Base-by-base conservation (phyloP, 768 basidiomycete genomes). In the Leccinum boreale region DNA sequence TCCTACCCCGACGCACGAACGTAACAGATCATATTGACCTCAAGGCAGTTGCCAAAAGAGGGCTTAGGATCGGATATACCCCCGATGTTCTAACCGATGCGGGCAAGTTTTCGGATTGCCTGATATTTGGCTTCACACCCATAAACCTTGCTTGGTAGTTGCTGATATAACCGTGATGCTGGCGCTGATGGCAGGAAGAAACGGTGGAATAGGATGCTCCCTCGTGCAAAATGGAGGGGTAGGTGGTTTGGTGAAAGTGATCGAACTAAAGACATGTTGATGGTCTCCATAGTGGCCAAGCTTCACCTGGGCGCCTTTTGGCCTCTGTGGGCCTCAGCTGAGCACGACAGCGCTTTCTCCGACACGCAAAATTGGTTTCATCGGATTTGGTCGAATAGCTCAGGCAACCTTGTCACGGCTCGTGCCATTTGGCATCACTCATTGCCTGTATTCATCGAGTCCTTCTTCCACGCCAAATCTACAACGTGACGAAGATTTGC, bases 381-480 rank as follows among this genome's bases (percentile, higher is more conserved):
- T 98, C 31, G 97, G 97, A 12, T 98, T 98, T 64, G 96, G 96
- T 6, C 85, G 96, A 24, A 98, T 98, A 64, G 85, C 94, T 0
- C 92, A 94, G 65, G 88, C 88, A 21, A 90, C 89, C 0, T 81
- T 96, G 44, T 72, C 80, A 2, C 85, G 96, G 3, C 81, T 98
- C 36, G 74, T 90, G 10, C 85, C 90, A 1, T 98, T 98, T 68
- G 93, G 89, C 24, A 79, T 92, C 66, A 88, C 84, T 0, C 77
- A 83, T 63, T 86, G 85, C 61, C 61, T 95, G 45, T 96, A 94
- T 74, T 70, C 80, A 5, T 78, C 80, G 8, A 85, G 81, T 60
- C 83, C 88, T 0, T 70, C 77, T 10, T 84, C 85, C 1, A 55
- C 74, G 19, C 73, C 79, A 21, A 78, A 76, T 28, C 59, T 73